Conservation (phyloP, 2,329 filamentous ascomycete species). For the Fusarium sulawesiense region DNA sequence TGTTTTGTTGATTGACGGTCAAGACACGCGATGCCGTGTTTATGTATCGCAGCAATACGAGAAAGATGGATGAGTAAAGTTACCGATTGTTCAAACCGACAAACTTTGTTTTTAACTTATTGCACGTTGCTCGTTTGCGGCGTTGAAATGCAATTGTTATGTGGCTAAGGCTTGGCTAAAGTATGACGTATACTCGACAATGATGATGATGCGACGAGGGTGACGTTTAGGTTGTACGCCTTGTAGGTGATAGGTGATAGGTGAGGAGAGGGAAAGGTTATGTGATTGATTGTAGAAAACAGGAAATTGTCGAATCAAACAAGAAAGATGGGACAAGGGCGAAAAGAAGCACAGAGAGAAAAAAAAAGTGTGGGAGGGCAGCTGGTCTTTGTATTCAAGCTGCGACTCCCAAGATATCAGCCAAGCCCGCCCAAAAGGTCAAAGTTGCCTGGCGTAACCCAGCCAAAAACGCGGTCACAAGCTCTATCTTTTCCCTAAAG, state of each 20-base stretch:
- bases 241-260: background rate
- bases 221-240: background rate
- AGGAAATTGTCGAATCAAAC: conserved; percentile 7
- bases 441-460: conserved; percentile 21
- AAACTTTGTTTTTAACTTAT: conserved; percentile 7
- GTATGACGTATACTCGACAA: background rate
- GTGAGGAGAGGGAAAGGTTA: background rate
- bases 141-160: conserved; percentile 16
- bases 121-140: conserved; percentile 14
- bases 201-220: conserved; percentile 11
- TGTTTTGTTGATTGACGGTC: background rate
- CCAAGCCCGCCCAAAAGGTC: conserved; percentile 14
- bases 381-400: conserved; percentile 21
- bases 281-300: conserved; percentile 16
- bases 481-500: conserved; percentile 6
- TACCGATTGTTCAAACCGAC: background rate
- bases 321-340: conserved; percentile 2
- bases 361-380: conserved; percentile 20
- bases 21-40: conserved; percentile 2
- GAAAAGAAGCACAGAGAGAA: background rate
- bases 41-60: background rate
- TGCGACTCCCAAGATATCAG: conserved; percentile 22
- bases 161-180: conserved; percentile 1
- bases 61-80: conserved; percentile 1
- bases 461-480: conserved; percentile 22